phyloP scores from a whole-genome alignment of 495 filamentous ascomycete species.

The Cladorrhinum samala region DNA sequence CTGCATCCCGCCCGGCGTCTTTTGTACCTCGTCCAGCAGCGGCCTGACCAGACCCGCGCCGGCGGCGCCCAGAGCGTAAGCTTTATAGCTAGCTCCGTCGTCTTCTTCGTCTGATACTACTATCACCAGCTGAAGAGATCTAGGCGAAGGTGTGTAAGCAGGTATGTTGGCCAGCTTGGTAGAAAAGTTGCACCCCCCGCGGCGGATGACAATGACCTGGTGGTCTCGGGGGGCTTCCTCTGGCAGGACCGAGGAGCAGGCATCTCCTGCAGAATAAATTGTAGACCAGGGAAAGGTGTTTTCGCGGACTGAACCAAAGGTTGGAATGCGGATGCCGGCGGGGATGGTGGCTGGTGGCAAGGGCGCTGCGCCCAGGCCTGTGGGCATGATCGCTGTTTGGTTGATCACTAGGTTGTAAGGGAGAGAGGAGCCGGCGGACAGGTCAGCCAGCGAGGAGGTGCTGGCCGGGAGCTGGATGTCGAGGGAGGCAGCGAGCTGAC shows the following conservation, averaged over 20 bases:
- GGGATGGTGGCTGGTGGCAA: slow-evolving; percentile 60
- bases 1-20: slow-evolving; percentile 62
- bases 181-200: slow-evolving; percentile 79
- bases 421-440: slow-evolving; percentile 1
- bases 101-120: slow-evolving; percentile 66
- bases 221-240: slow-evolving; percentile 55
- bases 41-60: slow-evolving; percentile 47
- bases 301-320: slow-evolving; percentile 21
- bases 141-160: slow-evolving; percentile 54
- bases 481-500: slow-evolving; percentile 13
- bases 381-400: slow-evolving; percentile 61
- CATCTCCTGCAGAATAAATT: slow-evolving; percentile 64
- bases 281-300: slow-evolving; percentile 54
- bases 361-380: slow-evolving; percentile 69
- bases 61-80: slow-evolving; percentile 7
- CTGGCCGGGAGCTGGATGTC: slow-evolving; percentile 2
- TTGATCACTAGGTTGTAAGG: slow-evolving; percentile 28
- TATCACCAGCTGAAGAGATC: slow-evolving; percentile 70
- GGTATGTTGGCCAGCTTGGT: slow-evolving; percentile 82
- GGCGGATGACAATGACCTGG: slow-evolving; percentile 75
- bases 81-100: slow-evolving; percentile 18
- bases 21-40: slow-evolving; percentile 68
- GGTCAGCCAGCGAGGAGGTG: background rate
- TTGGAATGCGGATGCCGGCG: slow-evolving; percentile 36
- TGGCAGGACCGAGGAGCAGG: slow-evolving; percentile 59